These are phyloP conservation scores for Kwoniella botswanensis DNA, from an alignment of 768 basidiomycete genomes.

Conservation along the genomic window DNA sequence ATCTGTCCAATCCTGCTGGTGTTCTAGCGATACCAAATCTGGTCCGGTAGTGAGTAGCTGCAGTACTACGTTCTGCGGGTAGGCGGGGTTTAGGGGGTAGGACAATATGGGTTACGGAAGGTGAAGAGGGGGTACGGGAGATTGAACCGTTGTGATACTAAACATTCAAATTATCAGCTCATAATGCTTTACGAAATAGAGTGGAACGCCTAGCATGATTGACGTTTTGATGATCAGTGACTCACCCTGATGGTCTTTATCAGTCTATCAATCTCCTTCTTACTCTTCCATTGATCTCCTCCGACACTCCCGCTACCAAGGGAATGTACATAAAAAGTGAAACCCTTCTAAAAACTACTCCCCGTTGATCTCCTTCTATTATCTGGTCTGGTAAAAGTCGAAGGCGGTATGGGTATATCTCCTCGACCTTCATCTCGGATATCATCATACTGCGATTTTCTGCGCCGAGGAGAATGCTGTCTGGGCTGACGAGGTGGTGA, in stretches of 20 bases:
- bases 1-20: constrained; percentile 1
- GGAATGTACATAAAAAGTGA: background rate
- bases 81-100: background rate
- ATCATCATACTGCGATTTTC: background rate
- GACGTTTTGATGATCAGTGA: background rate
- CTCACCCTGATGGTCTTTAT: background rate
- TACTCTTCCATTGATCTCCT: background rate
- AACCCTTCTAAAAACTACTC: background rate
- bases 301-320: background rate
- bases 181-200: too few relatives aligned
- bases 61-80: background rate
- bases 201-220: too few relatives aligned
- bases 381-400: background rate
- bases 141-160: background rate
- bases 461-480: background rate
- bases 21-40: constrained; percentile 1
- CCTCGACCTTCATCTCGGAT: background rate
- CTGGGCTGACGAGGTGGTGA: too few relatives aligned
- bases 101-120: background rate
- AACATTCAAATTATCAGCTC: background rate
- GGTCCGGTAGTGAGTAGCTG: background rate
- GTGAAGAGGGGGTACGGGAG: background rate
- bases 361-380: background rate
- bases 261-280: background rate
- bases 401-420: background rate